phyloP scores from a whole-genome alignment of 257 asterid species.

The Solanum pimpinellifolium region DNA sequence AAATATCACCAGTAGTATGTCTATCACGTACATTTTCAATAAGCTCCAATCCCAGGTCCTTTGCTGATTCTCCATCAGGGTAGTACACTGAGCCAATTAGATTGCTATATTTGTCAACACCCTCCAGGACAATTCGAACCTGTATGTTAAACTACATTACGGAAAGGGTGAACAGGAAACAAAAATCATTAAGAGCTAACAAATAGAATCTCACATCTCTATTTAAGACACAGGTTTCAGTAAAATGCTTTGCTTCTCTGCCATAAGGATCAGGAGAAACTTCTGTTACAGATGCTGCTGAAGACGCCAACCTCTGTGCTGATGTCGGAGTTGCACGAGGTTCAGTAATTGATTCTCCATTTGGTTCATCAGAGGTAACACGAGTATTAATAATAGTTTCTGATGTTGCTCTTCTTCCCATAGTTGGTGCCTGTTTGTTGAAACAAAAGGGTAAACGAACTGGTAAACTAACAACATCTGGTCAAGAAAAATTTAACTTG shows the following conservation, averaged over 20 bases:
- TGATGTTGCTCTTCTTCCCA: slow-evolving; percentile 69
- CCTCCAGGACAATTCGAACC: slow-evolving; percentile 92
- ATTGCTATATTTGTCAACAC: slow-evolving; percentile 89
- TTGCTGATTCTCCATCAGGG: slow-evolving; percentile 82
- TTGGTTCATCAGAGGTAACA: slow-evolving; percentile 43
- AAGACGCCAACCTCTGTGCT: slow-evolving; percentile 78
- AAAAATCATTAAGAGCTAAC: not conserved
- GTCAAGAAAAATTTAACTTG: not conserved
- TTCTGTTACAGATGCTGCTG: slow-evolving; percentile 49
- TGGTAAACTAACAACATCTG: not conserved
- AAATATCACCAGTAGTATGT: not conserved
- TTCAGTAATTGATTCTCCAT: slow-evolving; percentile 54
- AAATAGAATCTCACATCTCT: slow-evolving; percentile 61
- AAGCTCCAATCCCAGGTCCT: slow-evolving; percentile 86
- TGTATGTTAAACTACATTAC: slow-evolving; percentile 20
- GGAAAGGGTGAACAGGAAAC: not conserved
- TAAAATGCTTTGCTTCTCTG: slow-evolving; percentile 93
- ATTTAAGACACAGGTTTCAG: slow-evolving; percentile 83
- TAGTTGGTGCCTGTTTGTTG: slow-evolving; percentile 65
- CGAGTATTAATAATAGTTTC: slow-evolving; percentile 37
- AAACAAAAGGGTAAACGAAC: not conserved
- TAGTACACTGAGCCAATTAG: slow-evolving; percentile 82
- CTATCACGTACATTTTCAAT: slow-evolving; percentile 58
- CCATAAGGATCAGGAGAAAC: slow-evolving; percentile 81
- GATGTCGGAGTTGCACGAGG: slow-evolving; percentile 62